phyloP scores from a whole-genome alignment of 2,329 filamentous ascomycete genomes.

The Colletotrichum lentis region DNA sequence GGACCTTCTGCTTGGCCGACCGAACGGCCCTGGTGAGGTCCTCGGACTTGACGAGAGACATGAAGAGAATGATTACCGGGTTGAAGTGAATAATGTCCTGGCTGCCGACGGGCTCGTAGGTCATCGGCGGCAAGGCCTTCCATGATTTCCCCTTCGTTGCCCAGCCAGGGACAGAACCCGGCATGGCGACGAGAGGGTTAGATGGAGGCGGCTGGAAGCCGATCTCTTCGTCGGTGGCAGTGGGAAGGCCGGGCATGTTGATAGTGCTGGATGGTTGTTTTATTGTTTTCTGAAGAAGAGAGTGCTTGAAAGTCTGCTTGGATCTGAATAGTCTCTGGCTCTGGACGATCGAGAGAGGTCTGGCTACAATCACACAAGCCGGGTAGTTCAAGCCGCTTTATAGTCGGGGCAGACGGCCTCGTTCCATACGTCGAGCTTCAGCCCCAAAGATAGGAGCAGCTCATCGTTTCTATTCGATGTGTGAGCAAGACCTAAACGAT shows the following conservation, averaged over 20 bases:
- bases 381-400: background rate
- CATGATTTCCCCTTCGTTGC: background rate
- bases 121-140: constrained; percentile 1
- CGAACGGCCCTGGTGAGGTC: constrained; percentile 37
- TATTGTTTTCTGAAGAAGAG: background rate
- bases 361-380: background rate
- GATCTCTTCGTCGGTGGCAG: constrained; percentile 39
- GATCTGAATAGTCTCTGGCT: background rate
- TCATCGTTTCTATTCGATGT: background rate
- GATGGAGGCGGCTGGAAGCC: constrained; percentile 41
- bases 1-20: constrained; percentile 36
- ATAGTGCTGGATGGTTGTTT: background rate
- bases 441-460: background rate
- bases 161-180: background rate
- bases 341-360: background rate
- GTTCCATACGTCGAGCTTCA: background rate
- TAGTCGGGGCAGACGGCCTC: background rate
- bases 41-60: constrained; percentile 34
- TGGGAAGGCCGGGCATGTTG: constrained; percentile 39
- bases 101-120: constrained; percentile 20
- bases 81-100: constrained; percentile 37
- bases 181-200: background rate
- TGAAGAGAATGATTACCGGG: constrained; percentile 41
- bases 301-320: background rate
- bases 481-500: no score